Evolutionary conservation across 2,329 filamentous ascomycete genomes (phyloP).

Genomic region (Fusarium stilboides): DNA sequence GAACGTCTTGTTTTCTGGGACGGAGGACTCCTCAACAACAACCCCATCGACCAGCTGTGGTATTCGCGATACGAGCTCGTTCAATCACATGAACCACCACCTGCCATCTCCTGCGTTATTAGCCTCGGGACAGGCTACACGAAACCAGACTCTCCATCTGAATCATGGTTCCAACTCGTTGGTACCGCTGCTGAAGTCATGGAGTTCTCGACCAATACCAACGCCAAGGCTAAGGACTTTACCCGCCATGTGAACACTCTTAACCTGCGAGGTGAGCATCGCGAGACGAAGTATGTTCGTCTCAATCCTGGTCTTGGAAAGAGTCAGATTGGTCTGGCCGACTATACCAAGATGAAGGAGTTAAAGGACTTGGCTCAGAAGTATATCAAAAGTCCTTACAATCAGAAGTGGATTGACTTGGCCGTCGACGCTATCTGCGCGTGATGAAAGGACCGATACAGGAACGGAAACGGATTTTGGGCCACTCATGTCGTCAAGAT

Average conservation of each 20-base stretch:
- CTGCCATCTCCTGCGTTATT: constrained; percentile 29
- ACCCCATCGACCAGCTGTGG: constrained; percentile 42
- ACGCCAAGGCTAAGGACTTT: constrained; percentile 11
- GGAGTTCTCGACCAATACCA: too few relatives aligned
- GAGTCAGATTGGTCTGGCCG: too few relatives aligned
- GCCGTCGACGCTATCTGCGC: neutral
- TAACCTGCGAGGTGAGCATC: too few relatives aligned
- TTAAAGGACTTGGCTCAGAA: neutral
- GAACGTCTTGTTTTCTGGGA: constrained; percentile 31
- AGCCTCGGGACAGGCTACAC: constrained; percentile 36
- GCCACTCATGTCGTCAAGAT: too few relatives aligned
- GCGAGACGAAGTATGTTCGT: too few relatives aligned
- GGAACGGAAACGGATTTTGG: too few relatives aligned
- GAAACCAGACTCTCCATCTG: neutral
- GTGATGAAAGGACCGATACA: too few relatives aligned
- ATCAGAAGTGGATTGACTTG: neutral
- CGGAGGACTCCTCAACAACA: constrained; percentile 41
- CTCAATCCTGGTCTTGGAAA: too few relatives aligned
- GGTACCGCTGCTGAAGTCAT: too few relatives aligned
- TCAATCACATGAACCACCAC: neutral
- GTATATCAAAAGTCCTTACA: neutral
- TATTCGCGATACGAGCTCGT: constrained; percentile 41
- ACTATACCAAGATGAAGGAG: too few relatives aligned
- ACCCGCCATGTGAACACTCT: too few relatives aligned
- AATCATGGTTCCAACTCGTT: too few relatives aligned